phyloP scores from a whole-genome alignment of 2,329 filamentous ascomycete species.

The Exophiala oligosperma region DNA sequence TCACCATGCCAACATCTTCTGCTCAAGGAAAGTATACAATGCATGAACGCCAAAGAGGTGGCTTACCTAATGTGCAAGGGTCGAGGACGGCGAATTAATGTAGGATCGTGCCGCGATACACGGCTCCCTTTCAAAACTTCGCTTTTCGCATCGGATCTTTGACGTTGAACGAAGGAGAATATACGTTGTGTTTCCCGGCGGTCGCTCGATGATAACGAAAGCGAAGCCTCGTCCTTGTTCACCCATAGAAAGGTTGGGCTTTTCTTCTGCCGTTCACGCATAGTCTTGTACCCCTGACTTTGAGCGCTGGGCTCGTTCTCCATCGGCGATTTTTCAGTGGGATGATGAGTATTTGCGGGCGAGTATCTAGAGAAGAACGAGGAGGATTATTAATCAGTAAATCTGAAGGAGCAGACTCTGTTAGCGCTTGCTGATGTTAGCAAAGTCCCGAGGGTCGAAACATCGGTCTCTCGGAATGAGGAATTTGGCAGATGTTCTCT shows the following conservation, averaged over 20 bases:
- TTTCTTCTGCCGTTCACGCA: background rate
- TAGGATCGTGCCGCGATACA: background rate
- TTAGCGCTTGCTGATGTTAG: background rate
- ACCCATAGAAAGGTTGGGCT: constrained; percentile 14
- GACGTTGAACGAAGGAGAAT: constrained; percentile 16
- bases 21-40: background rate
- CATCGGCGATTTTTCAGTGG: background rate
- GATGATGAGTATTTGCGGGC: background rate
- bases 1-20: background rate
- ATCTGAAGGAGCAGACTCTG: background rate
- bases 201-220: constrained; percentile 12
- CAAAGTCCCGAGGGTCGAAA: background rate
- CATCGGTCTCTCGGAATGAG: background rate
- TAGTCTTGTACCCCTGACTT: too few species aligned
- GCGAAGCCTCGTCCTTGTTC: constrained; percentile 9
- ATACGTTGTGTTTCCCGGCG: constrained; percentile 10
- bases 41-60: background rate
- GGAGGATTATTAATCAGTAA: background rate
- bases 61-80: constrained; percentile 5
- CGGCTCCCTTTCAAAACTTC: background rate
- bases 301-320: too few species aligned
- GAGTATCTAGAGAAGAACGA: background rate
- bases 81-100: constrained; percentile 1
- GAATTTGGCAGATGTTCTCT: background rate
- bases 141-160: background rate